These are phyloP conservation scores for Canavalia ensiformis DNA, from an alignment of 306 rosid species.

Conservation along the genomic window DNA sequence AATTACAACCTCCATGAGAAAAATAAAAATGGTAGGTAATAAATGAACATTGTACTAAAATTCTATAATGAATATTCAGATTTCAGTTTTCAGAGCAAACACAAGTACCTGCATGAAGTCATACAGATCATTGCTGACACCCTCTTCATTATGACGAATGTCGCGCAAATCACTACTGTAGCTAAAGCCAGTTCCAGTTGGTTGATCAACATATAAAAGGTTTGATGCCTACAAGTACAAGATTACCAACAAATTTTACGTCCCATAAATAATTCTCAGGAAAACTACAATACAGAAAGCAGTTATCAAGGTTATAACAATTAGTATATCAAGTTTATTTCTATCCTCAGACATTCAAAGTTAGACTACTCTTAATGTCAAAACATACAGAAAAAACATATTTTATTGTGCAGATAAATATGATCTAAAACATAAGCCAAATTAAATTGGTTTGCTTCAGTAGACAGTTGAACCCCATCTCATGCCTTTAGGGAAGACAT, in stretches of 20 bases:
- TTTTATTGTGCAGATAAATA: neutral
- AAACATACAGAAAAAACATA: neutral
- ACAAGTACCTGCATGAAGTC: slow-evolving; percentile 83
- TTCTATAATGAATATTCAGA: slow-evolving; percentile 5
- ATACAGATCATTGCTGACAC: slow-evolving; percentile 85
- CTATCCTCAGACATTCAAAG: neutral
- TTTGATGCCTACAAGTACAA: slow-evolving; percentile 85
- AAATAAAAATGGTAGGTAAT: slow-evolving; percentile 5
- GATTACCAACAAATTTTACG: slow-evolving; percentile 38
- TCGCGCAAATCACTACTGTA: slow-evolving; percentile 75
- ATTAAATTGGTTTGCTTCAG: neutral
- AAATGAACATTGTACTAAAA: slow-evolving; percentile 19
- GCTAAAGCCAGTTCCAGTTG: slow-evolving; percentile 94
- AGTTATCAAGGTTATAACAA: slow-evolving; percentile 29
- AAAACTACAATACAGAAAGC: slow-evolving; percentile 37
- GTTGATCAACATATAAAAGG: slow-evolving; percentile 92
- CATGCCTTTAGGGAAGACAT: slow-evolving; percentile 24
- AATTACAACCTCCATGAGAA: neutral
- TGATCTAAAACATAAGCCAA: neutral
- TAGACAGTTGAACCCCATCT: neutral
- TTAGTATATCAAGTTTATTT: slow-evolving; percentile 29
- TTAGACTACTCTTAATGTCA: slow-evolving; percentile 1
- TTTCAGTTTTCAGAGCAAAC: slow-evolving; percentile 7
- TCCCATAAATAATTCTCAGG: slow-evolving; percentile 13
- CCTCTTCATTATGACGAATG: slow-evolving; percentile 81